phyloP scores from a whole-genome alignment of 2,329 filamentous ascomycete species.

The Fusarium brevicatenulatum region DNA sequence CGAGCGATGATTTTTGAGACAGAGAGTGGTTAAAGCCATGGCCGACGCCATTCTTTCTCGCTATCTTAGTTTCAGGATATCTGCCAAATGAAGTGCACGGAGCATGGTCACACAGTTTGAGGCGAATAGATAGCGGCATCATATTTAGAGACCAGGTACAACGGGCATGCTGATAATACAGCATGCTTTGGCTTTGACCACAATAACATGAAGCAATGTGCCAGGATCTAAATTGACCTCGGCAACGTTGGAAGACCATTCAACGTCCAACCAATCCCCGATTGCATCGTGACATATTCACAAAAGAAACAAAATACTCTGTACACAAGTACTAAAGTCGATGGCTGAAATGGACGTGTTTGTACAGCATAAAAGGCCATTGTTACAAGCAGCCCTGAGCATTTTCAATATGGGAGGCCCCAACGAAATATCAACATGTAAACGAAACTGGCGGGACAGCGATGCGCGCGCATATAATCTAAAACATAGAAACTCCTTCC shows the following conservation, averaged over 20 bases:
- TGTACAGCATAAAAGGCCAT: not conserved
- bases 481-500: not conserved
- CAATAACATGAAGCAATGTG: constrained; percentile 8
- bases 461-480: constrained; percentile 12
- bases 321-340: not conserved
- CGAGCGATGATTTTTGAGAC: not conserved
- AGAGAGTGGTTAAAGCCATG: not conserved
- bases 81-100: constrained; percentile 2
- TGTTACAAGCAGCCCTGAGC: not conserved
- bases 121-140: constrained; percentile 8
- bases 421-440: not conserved
- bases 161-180: constrained; percentile 8
- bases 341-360: not conserved
- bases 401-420: not conserved
- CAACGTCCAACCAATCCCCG: not conserved
- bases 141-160: constrained; percentile 15
- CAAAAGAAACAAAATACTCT: not conserved
- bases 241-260: not conserved
- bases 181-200: constrained; percentile 12
- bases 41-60: not conserved
- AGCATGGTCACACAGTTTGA: not conserved
- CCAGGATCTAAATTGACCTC: not conserved
- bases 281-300: not conserved
- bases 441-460: not conserved
- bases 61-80: constrained; percentile 1